phyloP scores from a whole-genome alignment of 202 grass and related monocot genomes.

The Saccharum hybrid region DNA sequence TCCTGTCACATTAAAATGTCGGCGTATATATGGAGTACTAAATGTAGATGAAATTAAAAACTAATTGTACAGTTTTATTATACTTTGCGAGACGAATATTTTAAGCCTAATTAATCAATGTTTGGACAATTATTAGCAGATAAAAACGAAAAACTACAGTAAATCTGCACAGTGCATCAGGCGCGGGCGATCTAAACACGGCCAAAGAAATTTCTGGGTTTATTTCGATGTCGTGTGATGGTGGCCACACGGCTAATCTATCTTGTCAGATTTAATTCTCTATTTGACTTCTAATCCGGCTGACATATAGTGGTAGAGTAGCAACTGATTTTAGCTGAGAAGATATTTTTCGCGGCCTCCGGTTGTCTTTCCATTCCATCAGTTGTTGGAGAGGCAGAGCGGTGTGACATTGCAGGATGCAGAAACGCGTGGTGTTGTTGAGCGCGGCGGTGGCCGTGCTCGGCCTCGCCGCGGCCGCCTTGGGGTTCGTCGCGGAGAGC shows the following conservation, averaged over 20 bases:
- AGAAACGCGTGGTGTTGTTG: conserved; percentile 30
- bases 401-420: not conserved
- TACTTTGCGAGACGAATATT: too few species aligned
- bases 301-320: not conserved
- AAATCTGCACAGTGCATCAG: too few species aligned
- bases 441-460: conserved; percentile 34
- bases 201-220: too few species aligned
- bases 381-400: not conserved
- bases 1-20: too few species aligned
- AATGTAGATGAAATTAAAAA: too few species aligned
- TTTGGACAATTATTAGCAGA: too few species aligned
- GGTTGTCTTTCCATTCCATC: not conserved
- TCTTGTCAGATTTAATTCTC: not conserved
- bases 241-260: not conserved
- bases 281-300: not conserved
- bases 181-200: too few species aligned
- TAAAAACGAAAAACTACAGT: too few species aligned
- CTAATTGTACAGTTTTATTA: too few species aligned
- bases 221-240: not conserved
- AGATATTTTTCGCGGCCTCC: not conserved
- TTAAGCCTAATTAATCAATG: too few species aligned
- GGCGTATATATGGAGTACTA: too few species aligned
- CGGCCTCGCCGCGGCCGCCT: not conserved
- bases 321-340: not conserved
- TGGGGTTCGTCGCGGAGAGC: conserved; percentile 36